Evolutionary conservation across 768 basidiomycete genomes (phyloP), one percentile per base, ranked within the genome.

Genomic region (Russula lepida): DNA sequence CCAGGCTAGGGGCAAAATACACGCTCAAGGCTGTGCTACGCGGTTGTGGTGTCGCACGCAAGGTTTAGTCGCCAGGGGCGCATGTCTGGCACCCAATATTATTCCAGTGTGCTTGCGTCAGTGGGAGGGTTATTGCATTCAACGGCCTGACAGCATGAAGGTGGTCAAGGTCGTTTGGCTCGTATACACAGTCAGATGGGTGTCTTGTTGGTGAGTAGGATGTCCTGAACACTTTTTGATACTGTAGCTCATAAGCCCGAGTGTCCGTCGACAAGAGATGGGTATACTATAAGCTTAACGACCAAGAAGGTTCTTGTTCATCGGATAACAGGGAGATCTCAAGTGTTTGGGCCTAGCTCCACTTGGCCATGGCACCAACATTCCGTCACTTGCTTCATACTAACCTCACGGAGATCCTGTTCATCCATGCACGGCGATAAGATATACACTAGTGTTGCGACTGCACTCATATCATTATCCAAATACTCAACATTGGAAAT

Each of bases 51-150:
- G 86, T 86, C 69, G 66, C 78, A 19, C 85, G 9, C n/a, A 21
- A 3, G 39, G 39, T 4, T 11, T 4, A 25, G 21, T 25, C 8
- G n/a, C 41, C n/a, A 21, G 41, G 1, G 84, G 84, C 1, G 83
- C 81, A 23, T 71, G 73, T 27, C 81, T 80, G 79, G 69, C 47
- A 25, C 71, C 35, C 72, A 73, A 55, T 80, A 86, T 17, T 70
- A n/a, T 43, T 21, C 33, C 73, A 73, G n/a, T 83, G 82, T 81
- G 80, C 74, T 19, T 85, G 84, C 28, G 68, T 83, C 21, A 79
- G 80, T n/a, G n/a, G n/a, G n/a, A 9, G 41, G 2, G 19, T 12
- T 13, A 25, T 57, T 85, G 13, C 70, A 81, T 53, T 76, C 77
- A 32, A 68, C 73, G 69, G 72, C 74, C 21, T 81, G 79, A 78